Evolutionary conservation across 2,329 filamentous ascomycete species (phyloP).

Genomic region (Coniosporium uncinatum): DNA sequence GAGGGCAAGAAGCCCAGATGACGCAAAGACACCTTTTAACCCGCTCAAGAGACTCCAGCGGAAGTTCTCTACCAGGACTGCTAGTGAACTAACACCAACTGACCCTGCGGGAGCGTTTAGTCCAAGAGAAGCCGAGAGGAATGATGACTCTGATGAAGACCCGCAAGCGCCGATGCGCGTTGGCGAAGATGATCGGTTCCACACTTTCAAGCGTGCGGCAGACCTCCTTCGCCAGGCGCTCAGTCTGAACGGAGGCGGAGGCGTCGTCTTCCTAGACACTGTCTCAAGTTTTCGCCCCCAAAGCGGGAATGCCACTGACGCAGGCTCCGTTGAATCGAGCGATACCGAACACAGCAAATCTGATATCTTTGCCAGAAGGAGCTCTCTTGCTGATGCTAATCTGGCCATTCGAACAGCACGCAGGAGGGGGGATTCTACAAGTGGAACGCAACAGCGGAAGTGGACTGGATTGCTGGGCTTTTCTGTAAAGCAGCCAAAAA

Average conservation of each 20-base stretch:
- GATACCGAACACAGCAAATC: no score
- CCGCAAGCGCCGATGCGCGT: no score
- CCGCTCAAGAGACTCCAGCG: conserved; percentile 14
- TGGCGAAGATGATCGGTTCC: conserved; percentile 25
- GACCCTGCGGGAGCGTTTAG: no score
- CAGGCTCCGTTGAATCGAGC: no score
- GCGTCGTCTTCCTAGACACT: conserved; percentile 36
- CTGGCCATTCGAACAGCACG: background rate
- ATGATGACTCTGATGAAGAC: conserved; percentile 16
- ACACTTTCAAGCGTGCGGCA: conserved; percentile 41
- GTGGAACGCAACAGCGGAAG: background rate
- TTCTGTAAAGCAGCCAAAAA: background rate
- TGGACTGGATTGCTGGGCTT: background rate
- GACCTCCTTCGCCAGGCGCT: conserved; percentile 41
- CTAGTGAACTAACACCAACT: background rate
- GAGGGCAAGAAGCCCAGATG: background rate
- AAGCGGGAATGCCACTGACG: no score
- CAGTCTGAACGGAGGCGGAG: conserved; percentile 36
- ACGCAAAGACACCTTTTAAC: conserved; percentile 10
- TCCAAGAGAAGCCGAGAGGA: no score
- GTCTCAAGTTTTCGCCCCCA: conserved; percentile 4
- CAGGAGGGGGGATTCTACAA: background rate
- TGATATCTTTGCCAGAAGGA: no score
- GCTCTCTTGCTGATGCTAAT: no score
- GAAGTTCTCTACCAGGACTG: background rate